Base-by-base conservation (phyloP, 2,329 filamentous ascomycete species). In the Arthroderma sp. region DNA sequence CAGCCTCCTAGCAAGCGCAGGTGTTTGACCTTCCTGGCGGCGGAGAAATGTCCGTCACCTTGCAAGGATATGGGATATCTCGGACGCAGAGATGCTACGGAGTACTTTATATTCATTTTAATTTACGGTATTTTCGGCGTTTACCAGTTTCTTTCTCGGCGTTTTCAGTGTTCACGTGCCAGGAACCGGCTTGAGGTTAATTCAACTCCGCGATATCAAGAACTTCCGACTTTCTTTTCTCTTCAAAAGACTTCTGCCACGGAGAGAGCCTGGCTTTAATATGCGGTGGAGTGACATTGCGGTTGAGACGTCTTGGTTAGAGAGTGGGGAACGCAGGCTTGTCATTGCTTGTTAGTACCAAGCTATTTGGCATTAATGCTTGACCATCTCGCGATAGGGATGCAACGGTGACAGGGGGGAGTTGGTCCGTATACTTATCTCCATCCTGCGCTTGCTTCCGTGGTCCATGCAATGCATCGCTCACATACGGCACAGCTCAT, bases 331-430 rank as follows among this genome's bases (percentile, higher is more conserved):
- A 51, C 47, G 33, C 47, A 25, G 19, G 47, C 47, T 51, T 51
- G 47, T 51, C 33, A 51, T 51, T 51, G 47, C 47, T 51, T 51
- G 47, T 51, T 35, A 21, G 47, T 2, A 51, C 47, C 47, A 51
- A 51, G 47, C 47, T 51, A 33, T 51, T 51, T n/a, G 25, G 47
- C n/a, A 51, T 5, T 25, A 51, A 51, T 51, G 47, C 47, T 51
- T 51, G 47, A 51, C 47, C 47, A 31, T 28, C 28, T 51, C 28
- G 25, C 47, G 47, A 51, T 6, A 19, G 47, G 21, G 25, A 51
- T 51, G 47, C 47, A 19, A 51, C 47, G 15, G n/a, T 51, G 47
- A 33, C 47, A 51, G 47, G 47, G 41, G 41, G 23, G 44, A 19
- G 25, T 31, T 51, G 47, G 47, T 51, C 25, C 47, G 47, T 33